phyloP scores from a whole-genome alignment of 1,284 basidiomycete species.

The Cutaneotrichosporon cavernicola region DNA sequence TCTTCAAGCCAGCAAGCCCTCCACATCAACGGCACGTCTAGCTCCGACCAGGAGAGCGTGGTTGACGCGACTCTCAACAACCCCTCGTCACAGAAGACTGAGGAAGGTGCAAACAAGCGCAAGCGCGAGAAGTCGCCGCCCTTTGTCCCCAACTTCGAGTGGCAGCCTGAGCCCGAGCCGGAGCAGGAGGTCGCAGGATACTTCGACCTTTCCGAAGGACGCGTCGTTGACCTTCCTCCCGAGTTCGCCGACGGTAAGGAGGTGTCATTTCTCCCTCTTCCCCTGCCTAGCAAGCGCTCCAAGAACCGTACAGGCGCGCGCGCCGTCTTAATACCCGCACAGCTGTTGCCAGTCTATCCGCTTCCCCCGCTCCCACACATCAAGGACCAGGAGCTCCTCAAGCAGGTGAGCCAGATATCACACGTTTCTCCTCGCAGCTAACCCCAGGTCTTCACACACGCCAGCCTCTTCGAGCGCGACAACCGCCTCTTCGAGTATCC shows the following conservation, averaged over 20 bases:
- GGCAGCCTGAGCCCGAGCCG: neutral
- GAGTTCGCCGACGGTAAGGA: neutral
- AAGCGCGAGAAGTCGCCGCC: neutral
- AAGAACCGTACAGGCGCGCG: conserved; percentile 30
- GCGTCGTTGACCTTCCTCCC: neutral
- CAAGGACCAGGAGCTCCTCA: conserved; percentile 29
- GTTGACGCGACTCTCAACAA: neutral
- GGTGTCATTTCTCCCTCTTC: conserved; percentile 27
- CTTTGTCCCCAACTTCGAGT: neutral
- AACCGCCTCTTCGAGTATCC: conserved; percentile 41
- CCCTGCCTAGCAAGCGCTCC: conserved; percentile 41
- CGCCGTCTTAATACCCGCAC: conserved; percentile 42
- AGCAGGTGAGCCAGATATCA: conserved; percentile 25
- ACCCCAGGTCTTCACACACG: conserved; percentile 36
- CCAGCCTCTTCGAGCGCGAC: conserved; percentile 32
- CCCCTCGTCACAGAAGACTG: neutral
- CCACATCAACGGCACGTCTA: neutral
- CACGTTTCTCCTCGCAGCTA: neutral
- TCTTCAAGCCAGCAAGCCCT: too few relatives aligned
- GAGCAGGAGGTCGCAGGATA: neutral
- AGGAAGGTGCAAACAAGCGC: neutral
- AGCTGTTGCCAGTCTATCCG: conserved; percentile 43
- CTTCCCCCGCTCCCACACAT: conserved; percentile 44
- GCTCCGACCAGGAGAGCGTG: neutral
- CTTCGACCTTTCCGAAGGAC: neutral